Conservation (phyloP, 805 yeast genomes). For the Cyberlindnera euphorbiae region DNA sequence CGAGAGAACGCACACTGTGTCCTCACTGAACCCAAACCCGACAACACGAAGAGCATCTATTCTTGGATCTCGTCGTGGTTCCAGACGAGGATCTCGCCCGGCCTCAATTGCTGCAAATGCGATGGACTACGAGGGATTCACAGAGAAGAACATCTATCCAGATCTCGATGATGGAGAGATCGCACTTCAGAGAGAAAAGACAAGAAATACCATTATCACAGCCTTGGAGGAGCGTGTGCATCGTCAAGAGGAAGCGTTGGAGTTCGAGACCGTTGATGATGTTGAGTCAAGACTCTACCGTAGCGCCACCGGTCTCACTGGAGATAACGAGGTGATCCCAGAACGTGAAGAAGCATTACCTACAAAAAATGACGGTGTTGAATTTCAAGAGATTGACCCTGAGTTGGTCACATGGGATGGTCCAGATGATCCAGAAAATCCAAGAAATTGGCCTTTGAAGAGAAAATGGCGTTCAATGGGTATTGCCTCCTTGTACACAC, state of each 20-base stretch:
- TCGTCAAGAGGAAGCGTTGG: constrained; percentile 4
- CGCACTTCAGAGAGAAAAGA: constrained; percentile 37
- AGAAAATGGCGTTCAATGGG: constrained; percentile 40
- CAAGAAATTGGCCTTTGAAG: constrained; percentile 53
- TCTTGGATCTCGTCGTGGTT: constrained; percentile 2
- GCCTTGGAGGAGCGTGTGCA: constrained; percentile 24
- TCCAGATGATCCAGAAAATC: constrained; percentile 53
- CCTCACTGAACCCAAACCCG: constrained; percentile 13
- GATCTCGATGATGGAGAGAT: constrained; percentile 34
- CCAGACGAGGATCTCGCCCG: constrained; percentile 2
- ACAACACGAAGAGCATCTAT: too few species aligned
- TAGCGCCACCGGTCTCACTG: background rate
- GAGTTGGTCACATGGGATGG: constrained; percentile 68
- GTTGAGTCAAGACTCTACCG: too few species aligned
- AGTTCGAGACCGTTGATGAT: constrained; percentile 5
- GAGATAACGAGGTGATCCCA: constrained; percentile 6
- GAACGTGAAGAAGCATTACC: constrained; percentile 27
- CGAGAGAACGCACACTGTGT: constrained; percentile 6
- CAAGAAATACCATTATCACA: constrained; percentile 41
- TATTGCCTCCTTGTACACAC: constrained; percentile 49
- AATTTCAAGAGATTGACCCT: constrained; percentile 52
- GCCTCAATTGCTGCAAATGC: constrained; percentile 2
- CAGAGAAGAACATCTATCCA: constrained; percentile 33
- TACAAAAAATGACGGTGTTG: constrained; percentile 42
- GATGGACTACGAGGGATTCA: constrained; percentile 11